A percentile compares a stretch with the other conserved stretches of the same genome.
phyloP scores from a whole-genome alignment of 2,329 filamentous ascomycete species.

The Neopestalotiopsis sp. region DNA sequence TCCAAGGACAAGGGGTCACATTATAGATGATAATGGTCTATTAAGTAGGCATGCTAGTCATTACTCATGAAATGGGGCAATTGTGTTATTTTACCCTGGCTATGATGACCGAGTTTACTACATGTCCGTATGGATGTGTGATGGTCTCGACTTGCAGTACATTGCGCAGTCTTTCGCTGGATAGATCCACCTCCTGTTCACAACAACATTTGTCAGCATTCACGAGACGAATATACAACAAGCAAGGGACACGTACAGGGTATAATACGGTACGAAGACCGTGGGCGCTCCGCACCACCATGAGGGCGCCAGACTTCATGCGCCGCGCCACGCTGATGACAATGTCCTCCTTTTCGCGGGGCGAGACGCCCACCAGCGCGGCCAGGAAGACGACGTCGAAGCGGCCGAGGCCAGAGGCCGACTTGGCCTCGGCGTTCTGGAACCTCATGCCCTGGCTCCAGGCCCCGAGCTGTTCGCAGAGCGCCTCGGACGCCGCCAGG shows the following conservation, averaged over 20 bases:
- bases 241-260: conserved; percentile 40
- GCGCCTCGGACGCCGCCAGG: conserved; percentile 33
- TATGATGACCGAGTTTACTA: conserved; percentile 56
- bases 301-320: conserved; percentile 46
- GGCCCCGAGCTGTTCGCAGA: conserved; percentile 39
- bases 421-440: conserved; percentile 37
- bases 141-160: conserved; percentile 45
- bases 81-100: conserved; percentile 21
- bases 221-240: too few relatives aligned
- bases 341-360: conserved; percentile 46
- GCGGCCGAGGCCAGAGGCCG: conserved; percentile 30
- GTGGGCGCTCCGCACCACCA: conserved; percentile 51
- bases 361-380: conserved; percentile 50
- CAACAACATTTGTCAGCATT: background rate
- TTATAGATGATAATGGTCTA: too few relatives aligned
- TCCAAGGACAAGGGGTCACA: too few relatives aligned
- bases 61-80: background rate
- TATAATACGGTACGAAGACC: conserved; percentile 51
- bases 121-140: conserved; percentile 52
- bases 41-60: too few relatives aligned
- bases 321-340: conserved; percentile 39
- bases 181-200: conserved; percentile 42
- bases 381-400: conserved; percentile 56
- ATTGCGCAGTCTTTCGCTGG: conserved; percentile 33
- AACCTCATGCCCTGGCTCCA: conserved; percentile 40